These are phyloP conservation scores for Coemansia sp. DNA, from an alignment of 192 early-diverging fungal species.

Conservation along the genomic window DNA sequence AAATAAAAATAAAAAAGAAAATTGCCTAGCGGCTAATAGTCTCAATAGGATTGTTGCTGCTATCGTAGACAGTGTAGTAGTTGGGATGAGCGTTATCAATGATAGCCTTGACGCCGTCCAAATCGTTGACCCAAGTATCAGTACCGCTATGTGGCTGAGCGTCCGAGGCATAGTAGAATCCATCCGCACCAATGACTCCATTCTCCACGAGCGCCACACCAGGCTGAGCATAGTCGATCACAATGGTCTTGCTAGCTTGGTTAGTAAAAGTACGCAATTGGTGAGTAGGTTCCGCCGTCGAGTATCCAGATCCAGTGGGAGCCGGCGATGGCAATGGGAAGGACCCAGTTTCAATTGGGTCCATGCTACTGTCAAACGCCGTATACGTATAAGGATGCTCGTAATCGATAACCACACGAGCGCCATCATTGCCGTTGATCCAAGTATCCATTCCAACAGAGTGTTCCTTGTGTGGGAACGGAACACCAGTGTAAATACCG, in stretches of 20 bases:
- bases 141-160: not conserved
- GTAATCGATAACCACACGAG: slow-evolving; percentile 16
- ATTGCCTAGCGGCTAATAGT: not conserved
- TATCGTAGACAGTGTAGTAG: slow-evolving; percentile 35
- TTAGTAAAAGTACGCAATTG: slow-evolving; percentile 42
- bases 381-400: slow-evolving; percentile 15
- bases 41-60: slow-evolving; percentile 11
- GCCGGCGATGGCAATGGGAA: not conserved
- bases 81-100: slow-evolving; percentile 37
- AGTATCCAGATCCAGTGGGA: not conserved
- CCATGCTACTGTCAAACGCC: slow-evolving; percentile 2
- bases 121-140: slow-evolving; percentile 39
- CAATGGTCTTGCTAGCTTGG: slow-evolving; percentile 15
- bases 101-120: slow-evolving; percentile 20
- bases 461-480: not conserved
- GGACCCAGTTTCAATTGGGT: slow-evolving; percentile 14
- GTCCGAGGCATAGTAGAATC: slow-evolving; percentile 26
- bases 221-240: slow-evolving; percentile 31
- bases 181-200: slow-evolving; percentile 19
- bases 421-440: slow-evolving; percentile 11
- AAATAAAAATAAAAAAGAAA: slow-evolving; percentile 6
- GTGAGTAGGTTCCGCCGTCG: slow-evolving; percentile 4
- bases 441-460: slow-evolving; percentile 13
- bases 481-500: slow-evolving; percentile 13
- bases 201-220: slow-evolving; percentile 19